Conservation (phyloP, 2,329 filamentous ascomycete genomes). For the Fusarium transvaalense region DNA sequence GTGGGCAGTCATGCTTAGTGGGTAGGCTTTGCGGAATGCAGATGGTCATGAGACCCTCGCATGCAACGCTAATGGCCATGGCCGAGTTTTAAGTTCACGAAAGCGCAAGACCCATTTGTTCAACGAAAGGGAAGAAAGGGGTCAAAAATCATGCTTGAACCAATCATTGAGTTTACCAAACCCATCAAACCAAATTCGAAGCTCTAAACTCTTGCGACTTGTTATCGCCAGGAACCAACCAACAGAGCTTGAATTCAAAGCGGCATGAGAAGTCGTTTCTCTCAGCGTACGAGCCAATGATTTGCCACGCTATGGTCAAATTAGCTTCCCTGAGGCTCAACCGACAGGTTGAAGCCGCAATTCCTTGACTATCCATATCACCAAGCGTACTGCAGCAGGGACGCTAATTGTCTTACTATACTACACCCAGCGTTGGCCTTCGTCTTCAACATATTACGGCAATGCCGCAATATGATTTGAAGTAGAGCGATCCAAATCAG, state of each 20-base stretch:
- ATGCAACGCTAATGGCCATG: slow-evolving; percentile 49
- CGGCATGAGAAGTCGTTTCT: slow-evolving; percentile 1
- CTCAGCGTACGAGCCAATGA: neutral
- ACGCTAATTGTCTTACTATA: slow-evolving; percentile 10
- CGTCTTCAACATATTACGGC: slow-evolving; percentile 19
- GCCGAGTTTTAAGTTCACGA: slow-evolving; percentile 49
- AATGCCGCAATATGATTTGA: slow-evolving; percentile 17
- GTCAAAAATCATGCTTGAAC: slow-evolving; percentile 27
- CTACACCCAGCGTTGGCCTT: slow-evolving; percentile 15
- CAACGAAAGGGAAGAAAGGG: slow-evolving; percentile 41
- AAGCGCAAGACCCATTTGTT: slow-evolving; percentile 47
- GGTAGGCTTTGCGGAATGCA: slow-evolving; percentile 47
- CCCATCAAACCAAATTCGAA: slow-evolving; percentile 8
- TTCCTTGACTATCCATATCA: slow-evolving; percentile 1
- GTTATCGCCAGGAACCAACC: slow-evolving; percentile 28
- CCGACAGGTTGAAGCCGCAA: slow-evolving; percentile 6
- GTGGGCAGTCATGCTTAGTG: slow-evolving; percentile 42
- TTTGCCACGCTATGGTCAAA: slow-evolving; percentile 15
- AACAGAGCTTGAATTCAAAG: slow-evolving; percentile 24
- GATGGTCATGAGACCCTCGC: slow-evolving; percentile 49
- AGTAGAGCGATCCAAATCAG: slow-evolving; percentile 15
- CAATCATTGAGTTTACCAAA: slow-evolving; percentile 36
- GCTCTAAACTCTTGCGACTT: slow-evolving; percentile 16
- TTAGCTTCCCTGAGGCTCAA: slow-evolving; percentile 24
- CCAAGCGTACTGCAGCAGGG: neutral